phyloP scores from a whole-genome alignment of 139 green algal genomes.

The Marvania coccoides region DNA sequence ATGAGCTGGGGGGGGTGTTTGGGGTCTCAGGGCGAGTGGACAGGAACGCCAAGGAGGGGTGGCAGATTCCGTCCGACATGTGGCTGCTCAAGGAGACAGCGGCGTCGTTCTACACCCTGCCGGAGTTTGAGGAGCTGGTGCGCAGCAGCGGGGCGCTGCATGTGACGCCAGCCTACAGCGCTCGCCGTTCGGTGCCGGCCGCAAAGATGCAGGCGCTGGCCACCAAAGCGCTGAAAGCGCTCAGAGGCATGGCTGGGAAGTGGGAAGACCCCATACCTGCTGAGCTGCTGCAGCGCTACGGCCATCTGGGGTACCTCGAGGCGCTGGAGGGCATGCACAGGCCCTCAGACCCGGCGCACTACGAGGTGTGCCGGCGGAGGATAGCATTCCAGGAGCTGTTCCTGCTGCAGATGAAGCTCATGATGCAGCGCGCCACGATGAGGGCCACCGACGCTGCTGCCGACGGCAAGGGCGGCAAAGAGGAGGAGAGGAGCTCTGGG shows the following conservation, averaged over 20 bases:
- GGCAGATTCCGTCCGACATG: neutral
- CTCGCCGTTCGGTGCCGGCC: neutral
- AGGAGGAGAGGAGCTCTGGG: neutral
- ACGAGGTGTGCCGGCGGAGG: slow-evolving; percentile 28
- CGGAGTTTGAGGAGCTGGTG: neutral
- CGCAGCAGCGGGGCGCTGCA: neutral
- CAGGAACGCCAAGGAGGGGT: neutral
- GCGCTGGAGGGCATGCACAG: slow-evolving; percentile 48
- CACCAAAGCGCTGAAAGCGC: neutral
- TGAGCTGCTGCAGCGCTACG: slow-evolving; percentile 6
- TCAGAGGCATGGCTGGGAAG: neutral
- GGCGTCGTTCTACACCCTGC: neutral
- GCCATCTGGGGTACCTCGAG: slow-evolving; percentile 11
- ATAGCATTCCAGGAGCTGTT: slow-evolving; percentile 85
- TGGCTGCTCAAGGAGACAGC: neutral
- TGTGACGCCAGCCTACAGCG: slow-evolving; percentile 5
- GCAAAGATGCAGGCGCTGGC: neutral
- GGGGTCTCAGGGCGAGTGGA: neutral
- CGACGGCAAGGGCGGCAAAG: neutral
- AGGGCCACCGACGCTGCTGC: neutral
- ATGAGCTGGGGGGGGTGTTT: too few relatives aligned
- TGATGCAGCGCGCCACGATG: slow-evolving; percentile 29
- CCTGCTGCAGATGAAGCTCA: slow-evolving; percentile 66
- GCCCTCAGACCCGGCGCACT: slow-evolving; percentile 17
- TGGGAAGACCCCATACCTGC: slow-evolving; percentile 25